Evolutionary conservation across 1,139 yeast genomes (phyloP).

Genomic region (Trichomonascaceae sp.): DNA sequence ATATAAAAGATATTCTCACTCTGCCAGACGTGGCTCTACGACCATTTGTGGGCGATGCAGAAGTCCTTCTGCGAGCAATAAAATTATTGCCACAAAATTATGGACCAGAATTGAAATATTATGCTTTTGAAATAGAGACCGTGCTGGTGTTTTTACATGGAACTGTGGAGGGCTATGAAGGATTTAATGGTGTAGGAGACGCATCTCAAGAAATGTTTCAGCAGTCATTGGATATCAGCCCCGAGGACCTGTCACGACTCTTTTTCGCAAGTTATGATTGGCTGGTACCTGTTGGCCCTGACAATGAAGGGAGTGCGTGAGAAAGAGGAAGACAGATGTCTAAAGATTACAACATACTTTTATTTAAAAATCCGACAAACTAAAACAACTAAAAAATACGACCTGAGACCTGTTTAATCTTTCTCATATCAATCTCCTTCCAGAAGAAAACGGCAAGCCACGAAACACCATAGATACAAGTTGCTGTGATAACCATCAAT

Average conservation of each 20-base stretch:
- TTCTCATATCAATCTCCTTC: conserved; percentile 7
- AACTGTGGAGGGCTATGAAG: neutral
- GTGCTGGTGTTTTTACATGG: neutral
- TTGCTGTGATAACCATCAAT: conserved; percentile 14
- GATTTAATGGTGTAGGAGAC: neutral
- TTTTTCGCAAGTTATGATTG: neutral
- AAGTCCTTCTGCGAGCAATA: neutral
- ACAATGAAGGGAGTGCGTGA: neutral
- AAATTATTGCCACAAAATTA: neutral
- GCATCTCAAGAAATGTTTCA: neutral
- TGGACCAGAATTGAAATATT: neutral
- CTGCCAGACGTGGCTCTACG: neutral
- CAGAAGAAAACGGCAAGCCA: conserved; percentile 11
- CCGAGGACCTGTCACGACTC: neutral
- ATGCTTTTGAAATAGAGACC: neutral
- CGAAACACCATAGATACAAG: conserved; percentile 11
- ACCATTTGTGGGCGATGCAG: neutral
- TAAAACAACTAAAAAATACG: neutral
- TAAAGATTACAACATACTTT: neutral
- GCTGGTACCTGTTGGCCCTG: neutral
- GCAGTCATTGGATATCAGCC: neutral
- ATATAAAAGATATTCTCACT: neutral
- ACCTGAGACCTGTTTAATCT: neutral
- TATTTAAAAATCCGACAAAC: neutral
- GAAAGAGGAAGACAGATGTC: too few species aligned